A percentile compares a stretch with the other conserved stretches of the same genome.
These are phyloP conservation scores for Boletus insuetus DNA, from an alignment of 768 basidiomycete genomes.

Conservation along the genomic window DNA sequence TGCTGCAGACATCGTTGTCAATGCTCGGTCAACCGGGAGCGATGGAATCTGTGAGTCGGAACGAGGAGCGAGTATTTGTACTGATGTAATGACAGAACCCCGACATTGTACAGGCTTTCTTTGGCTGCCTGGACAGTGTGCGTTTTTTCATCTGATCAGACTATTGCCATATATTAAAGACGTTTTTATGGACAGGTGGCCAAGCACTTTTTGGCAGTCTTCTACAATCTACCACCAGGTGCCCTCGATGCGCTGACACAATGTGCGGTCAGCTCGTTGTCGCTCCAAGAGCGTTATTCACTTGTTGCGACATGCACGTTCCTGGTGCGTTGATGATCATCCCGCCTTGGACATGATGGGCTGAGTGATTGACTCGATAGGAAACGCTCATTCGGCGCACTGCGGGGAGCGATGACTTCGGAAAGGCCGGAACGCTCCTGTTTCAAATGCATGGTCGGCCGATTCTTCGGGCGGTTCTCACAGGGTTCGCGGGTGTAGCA, in stretches of 20 bases:
- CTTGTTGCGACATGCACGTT: conserved; percentile 81
- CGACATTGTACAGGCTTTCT: conserved; percentile 88
- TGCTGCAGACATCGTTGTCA: conserved; percentile 57
- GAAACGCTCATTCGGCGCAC: conserved; percentile 63
- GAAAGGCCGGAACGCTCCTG: conserved; percentile 50
- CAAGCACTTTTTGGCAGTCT: conserved; percentile 56
- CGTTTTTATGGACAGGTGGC: conserved; percentile 35
- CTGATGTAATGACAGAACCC: conserved; percentile 61
- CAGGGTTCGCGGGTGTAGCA: conserved; percentile 80
- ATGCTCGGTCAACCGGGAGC: conserved; percentile 54
- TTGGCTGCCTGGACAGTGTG: conserved; percentile 77
- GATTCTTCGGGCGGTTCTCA: conserved; percentile 70
- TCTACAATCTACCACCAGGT: conserved; percentile 62
- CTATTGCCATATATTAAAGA: background rate
- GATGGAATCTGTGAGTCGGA: conserved; percentile 64
- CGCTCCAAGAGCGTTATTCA: conserved; percentile 82
- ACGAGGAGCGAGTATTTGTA: background rate
- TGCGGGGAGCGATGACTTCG: conserved; percentile 59
- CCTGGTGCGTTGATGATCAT: conserved; percentile 50
- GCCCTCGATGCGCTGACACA: conserved; percentile 67
- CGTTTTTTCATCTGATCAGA: conserved; percentile 20
- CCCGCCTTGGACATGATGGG: background rate
- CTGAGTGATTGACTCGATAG: conserved; percentile 33
- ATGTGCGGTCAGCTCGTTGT: conserved; percentile 62
- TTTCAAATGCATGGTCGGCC: conserved; percentile 55